These are phyloP conservation scores for Trichomonascus vanleenenianus DNA, from an alignment of 805 yeast species.

Conservation along the genomic window DNA sequence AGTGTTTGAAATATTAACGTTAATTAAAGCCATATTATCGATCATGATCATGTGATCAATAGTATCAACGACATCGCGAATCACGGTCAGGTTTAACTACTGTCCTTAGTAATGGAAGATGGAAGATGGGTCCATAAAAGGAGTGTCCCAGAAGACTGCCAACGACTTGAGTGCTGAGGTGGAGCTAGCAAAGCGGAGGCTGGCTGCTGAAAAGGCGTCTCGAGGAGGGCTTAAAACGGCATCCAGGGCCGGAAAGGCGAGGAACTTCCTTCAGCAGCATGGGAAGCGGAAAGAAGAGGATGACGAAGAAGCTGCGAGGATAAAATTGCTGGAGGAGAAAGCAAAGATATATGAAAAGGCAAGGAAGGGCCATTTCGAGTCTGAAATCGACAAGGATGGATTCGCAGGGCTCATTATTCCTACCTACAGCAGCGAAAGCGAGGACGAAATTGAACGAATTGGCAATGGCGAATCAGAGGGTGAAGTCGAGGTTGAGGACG, in stretches of 20 bases:
- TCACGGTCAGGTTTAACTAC: too few relatives aligned
- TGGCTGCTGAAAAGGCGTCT: background rate
- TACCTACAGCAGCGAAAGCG: constrained; percentile 2
- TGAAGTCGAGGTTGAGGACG: constrained; percentile 15
- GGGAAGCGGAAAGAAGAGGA: background rate
- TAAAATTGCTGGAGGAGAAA: constrained; percentile 6
- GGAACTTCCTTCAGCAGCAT: background rate
- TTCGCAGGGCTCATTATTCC: too few relatives aligned
- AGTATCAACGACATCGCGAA: too few relatives aligned
- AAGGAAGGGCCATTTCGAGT: constrained; percentile 7
- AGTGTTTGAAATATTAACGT: too few relatives aligned
- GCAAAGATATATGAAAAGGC: constrained; percentile 10
- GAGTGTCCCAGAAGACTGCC: background rate
- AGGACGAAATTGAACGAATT: constrained; percentile 5
- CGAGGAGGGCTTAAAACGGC: background rate
- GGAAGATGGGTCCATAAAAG: too few relatives aligned
- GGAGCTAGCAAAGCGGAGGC: background rate
- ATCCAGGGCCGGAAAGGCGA: background rate
- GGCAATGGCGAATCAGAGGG: constrained; percentile 1
- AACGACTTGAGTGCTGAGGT: background rate
- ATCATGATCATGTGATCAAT: too few relatives aligned
- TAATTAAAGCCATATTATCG: too few relatives aligned
- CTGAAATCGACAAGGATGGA: background rate
- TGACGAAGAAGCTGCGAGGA: background rate
- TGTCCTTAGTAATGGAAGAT: too few relatives aligned